These are phyloP conservation scores for Plenodomus biglobosus DNA, from an alignment of 2,329 filamentous ascomycete genomes.

Conservation along the genomic window DNA sequence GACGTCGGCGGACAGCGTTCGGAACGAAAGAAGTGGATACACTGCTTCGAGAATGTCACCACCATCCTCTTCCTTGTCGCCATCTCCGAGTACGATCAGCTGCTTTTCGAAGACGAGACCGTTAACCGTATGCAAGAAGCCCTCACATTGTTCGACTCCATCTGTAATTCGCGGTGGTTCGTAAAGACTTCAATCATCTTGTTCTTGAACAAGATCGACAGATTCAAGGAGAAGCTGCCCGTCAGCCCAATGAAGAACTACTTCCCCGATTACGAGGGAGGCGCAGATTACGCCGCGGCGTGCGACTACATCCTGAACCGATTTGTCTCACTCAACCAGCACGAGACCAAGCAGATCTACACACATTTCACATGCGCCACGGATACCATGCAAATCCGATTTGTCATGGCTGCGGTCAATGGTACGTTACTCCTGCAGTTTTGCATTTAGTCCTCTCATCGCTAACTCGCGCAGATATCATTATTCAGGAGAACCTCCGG, in stretches of 20 bases:
- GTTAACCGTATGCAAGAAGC: constrained; percentile 75
- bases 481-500: constrained; percentile 98
- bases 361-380: constrained; percentile 99
- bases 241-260: constrained; percentile 75
- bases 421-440: constrained; percentile 59
- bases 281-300: constrained; percentile 90
- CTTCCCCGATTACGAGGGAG: constrained; percentile 77
- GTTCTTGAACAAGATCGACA: constrained; percentile 75
- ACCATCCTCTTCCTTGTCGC: constrained; percentile 96
- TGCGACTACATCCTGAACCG: constrained; percentile 99
- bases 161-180: constrained; percentile 73
- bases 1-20: constrained; percentile 94
- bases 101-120: constrained; percentile 94
- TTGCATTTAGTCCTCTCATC: not conserved
- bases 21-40: constrained; percentile 99
- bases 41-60: constrained; percentile 97
- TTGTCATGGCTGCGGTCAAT: constrained; percentile 99
- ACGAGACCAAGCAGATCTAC: constrained; percentile 99
- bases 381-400: constrained; percentile 97
- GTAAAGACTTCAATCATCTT: constrained; percentile 72
- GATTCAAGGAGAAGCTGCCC: constrained; percentile 73
- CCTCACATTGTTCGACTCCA: constrained; percentile 69
- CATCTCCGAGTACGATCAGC: constrained; percentile 95
- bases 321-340: constrained; percentile 97
- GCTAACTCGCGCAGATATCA: constrained; percentile 76